phyloP scores from a whole-genome alignment of 2,329 filamentous ascomycete species.

The Exophiala viscosa region DNA sequence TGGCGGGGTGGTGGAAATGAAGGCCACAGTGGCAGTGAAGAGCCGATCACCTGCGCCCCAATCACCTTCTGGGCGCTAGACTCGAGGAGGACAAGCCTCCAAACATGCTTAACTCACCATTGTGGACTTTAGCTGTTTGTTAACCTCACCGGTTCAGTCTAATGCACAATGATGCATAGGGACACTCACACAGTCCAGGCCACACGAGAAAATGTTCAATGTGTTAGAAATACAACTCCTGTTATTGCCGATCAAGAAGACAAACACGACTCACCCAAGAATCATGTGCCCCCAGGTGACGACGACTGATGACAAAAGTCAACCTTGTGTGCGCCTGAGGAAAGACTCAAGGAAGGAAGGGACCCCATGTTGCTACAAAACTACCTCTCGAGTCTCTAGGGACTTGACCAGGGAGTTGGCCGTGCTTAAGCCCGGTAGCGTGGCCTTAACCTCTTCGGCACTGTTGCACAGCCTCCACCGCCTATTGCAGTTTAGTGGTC shows the following conservation, averaged over 20 bases:
- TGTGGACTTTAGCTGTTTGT: not conserved
- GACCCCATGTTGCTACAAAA: not conserved
- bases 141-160: not conserved
- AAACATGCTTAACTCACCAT: not conserved
- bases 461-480: not conserved
- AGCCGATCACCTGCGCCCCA: not conserved
- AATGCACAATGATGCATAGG: conserved; percentile 1
- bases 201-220: not conserved
- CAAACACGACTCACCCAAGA: too few relatives aligned
- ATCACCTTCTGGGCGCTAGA: not conserved
- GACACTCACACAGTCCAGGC: not conserved
- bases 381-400: not conserved
- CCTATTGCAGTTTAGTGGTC: too few relatives aligned
- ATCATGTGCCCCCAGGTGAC: too few relatives aligned
- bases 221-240: too few relatives aligned
- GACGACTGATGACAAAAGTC: too few relatives aligned
- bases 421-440: not conserved
- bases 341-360: too few relatives aligned
- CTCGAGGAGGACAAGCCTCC: not conserved
- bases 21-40: not conserved
- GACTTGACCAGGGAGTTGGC: not conserved
- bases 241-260: too few relatives aligned
- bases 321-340: too few relatives aligned
- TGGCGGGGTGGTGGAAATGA: not conserved
- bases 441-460: not conserved